Base-by-base conservation (phyloP, 805 yeast genomes). In the Ascoidea asiatica region DNA sequence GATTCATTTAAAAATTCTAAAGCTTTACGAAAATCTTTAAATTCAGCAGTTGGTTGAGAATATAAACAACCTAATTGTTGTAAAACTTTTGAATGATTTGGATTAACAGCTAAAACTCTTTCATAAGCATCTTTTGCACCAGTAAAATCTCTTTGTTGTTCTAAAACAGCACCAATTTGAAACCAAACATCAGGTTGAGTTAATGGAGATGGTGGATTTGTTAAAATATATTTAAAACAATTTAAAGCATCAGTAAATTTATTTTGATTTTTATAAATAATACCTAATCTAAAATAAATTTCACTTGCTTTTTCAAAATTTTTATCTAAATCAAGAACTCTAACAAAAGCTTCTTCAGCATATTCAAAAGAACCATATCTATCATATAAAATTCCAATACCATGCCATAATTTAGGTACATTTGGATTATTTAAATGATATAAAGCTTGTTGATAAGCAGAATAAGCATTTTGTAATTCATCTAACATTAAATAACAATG, bases 181-280 rank as follows among this genome's bases (percentile, higher is more conserved):
- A 92, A 92, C 97, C 97, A 92, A 44, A 92, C 94, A 60, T 92
- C 98, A 43, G 95, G 87, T 60, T 87, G 95, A 41, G 97, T 89
- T 51, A 92, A 69, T 1, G 98, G 98, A 44, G 87, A 81, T 1
- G 98, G 98, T 0, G 98, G 97, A 62, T 81, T 82, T 46, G 79
- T 71, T 52, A 92, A 65, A 50, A 92, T 92, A 61, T 90, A 92
- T 58, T 87, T 82, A 71, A 92, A 92, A 61, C 97, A 92, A 60
- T 92, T 97, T 47, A 92, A 69, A 1, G 96, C 94, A 56, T 82
- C 84, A 43, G 77, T 75, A 58, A 85, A 73, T 62, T 90, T 88
- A 38, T 81, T 81, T 64, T 90, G 97, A 62, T 89, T 95, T 65
- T 92, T 92, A 68, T 92, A 92, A 43, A 92, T 90, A 60, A 92